Base-by-base conservation (phyloP, 2,329 filamentous ascomycete species). In the Aspergillus transmontanensis region DNA sequence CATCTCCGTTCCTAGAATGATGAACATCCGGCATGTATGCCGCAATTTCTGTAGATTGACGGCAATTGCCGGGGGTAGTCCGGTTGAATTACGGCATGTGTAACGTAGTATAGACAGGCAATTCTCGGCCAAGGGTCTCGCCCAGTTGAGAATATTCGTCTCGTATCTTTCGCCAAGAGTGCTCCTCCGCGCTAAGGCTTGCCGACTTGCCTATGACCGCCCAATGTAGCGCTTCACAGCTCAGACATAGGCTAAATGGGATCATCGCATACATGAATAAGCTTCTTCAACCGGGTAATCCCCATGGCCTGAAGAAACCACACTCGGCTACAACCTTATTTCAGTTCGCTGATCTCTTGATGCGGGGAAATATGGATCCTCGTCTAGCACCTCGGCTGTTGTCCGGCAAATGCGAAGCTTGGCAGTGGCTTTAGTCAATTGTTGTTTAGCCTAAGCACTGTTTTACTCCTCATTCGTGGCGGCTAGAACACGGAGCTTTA, bases 281-380 rank as follows among this genome's bases (percentile, higher is more conserved):
- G 19, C 28, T 57, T 34, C 59, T 32, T 32, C 26, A 14, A 12
- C 45, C 53, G 59, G 59, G n/a, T 61, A 57, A 57, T 61, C 30
- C 43, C 23, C 30, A 28, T 11, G 16, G 28, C 19, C 12, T 34
- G 59, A 16, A 32, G 43, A 30, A 28, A 10, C 48, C 28, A 30
- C 34, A 19, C 51, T 28, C 51, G 51, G 51, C 30, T 54, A 5
- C 32, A 54, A 54, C 32, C 46, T 54, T 26, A 39, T 21, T 39
- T 16, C 21, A 9, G 39, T 19, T 30, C 32, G 26, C 32, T 5
- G 1, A 23, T 23, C 2, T 0, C 0, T 32, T 3, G n/a, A 34
- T 54, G 26, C 58, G 36, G 48, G 48, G 58, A 30, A 48, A 26
- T 16, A 9, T 28, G 32, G 34, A 51, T 43, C 48, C 30, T 32